Conservation (phyloP, 306 rosid genomes). For the Cicer arietinum region DNA sequence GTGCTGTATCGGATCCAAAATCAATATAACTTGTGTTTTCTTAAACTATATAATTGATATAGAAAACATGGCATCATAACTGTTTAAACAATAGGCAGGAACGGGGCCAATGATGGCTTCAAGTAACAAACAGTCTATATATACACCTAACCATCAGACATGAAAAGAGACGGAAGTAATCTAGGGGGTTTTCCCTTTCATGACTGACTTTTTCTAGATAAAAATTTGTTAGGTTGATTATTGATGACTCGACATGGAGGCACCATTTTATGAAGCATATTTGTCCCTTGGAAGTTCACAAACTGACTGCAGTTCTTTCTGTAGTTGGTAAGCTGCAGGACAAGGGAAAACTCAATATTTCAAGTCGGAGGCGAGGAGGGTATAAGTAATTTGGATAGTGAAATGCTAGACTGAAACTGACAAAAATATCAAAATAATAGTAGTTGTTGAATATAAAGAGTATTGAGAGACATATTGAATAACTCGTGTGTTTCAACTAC, state of each 20-base stretch:
- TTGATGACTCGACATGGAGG: slow-evolving; percentile 63
- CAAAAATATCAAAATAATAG: slow-evolving; percentile 19
- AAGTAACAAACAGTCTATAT: slow-evolving; percentile 37
- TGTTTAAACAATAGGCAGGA: slow-evolving; percentile 37
- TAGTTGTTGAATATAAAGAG: not conserved
- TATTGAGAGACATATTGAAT: too few species aligned
- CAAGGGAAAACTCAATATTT: slow-evolving; percentile 24
- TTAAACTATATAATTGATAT: slow-evolving; percentile 1
- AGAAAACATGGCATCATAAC: slow-evolving; percentile 5
- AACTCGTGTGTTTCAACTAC: too few species aligned
- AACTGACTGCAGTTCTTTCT: slow-evolving; percentile 83
- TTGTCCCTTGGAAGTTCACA: slow-evolving; percentile 87
- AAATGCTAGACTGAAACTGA: slow-evolving; percentile 23
- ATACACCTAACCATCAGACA: slow-evolving; percentile 29
- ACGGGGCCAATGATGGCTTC: slow-evolving; percentile 26
- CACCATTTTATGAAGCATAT: slow-evolving; percentile 83
- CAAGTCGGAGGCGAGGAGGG: not conserved
- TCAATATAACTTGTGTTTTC: slow-evolving; percentile 28
- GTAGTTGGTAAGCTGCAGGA: slow-evolving; percentile 74
- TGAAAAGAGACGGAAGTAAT: slow-evolving; percentile 13
- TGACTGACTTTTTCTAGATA: not conserved
- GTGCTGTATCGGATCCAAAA: not conserved
- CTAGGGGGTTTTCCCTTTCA: slow-evolving; percentile 41
- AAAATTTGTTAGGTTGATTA: slow-evolving; percentile 15
- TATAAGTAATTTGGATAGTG: not conserved